Base-by-base conservation (phyloP, 2,329 filamentous ascomycete genomes). In the Cordyceps militaris region DNA sequence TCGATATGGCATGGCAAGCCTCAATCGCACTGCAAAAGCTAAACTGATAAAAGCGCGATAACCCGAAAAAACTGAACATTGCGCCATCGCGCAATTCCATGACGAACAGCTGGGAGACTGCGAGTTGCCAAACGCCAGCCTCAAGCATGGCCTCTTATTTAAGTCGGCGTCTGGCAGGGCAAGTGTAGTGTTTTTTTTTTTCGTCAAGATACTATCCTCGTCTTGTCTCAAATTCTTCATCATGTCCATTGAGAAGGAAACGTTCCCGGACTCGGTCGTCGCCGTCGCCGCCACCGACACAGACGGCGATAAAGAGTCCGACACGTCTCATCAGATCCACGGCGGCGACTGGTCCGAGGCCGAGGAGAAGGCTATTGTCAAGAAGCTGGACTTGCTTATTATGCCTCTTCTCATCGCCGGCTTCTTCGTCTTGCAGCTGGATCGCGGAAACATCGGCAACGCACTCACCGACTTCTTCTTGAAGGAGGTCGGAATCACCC, bases 391-490 rank as follows among this genome's bases (percentile, higher is more conserved):
- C 6, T 13, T 48, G 3, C 46, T 48, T n/a, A 21, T 48, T 1
- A 70, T 79, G 23, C 75, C 73, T 0, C 65, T 78, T 0, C 69
- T 79, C 4, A 69, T 74, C 21, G 63, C 78, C 0, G 75, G 73
- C 0, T 71, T 79, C n/a, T 71, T 76, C 4, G 46, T 48, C 28
- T 23, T 48, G 46, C 46, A 48, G 28, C 28, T 48, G 72, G 66
- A 68, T 53, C 61, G 65, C 32, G 62, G 61, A 24, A 68, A 68
- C 59, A 74, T 48, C 5, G 46, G 46, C 46, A 48, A 48, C 34
- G 74, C 74, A 10, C 62, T 76, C 32, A 76, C 74, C n/a, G 57
- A 61, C 0, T 77, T 76, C 60, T 74, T 79, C 58, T 71, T 76
- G 13, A 62, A 69, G 30, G 76, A 79, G 60, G 69, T 79, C 13